Base-by-base conservation (phyloP, 441 rosid species). In the Bruguiera hainesii region DNA sequence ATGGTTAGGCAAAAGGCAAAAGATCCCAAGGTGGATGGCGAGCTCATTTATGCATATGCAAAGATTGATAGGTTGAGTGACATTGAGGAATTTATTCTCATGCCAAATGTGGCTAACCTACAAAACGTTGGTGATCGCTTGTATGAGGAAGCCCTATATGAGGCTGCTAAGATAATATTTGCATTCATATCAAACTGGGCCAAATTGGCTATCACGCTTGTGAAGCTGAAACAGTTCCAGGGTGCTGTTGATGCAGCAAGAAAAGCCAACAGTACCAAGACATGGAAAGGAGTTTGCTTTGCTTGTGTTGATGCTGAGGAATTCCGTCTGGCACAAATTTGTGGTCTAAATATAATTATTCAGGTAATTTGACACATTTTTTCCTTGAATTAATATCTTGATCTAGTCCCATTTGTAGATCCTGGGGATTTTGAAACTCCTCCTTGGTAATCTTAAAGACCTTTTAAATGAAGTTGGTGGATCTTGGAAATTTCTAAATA, bases 291-390 rank as follows among this genome's bases (percentile, higher is more conserved):
- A 83, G 97, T 96, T 67, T 96, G 99, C 85, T 96, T 96, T 89
- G 97, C 99, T 61, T 96, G 99, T 83, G 97, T 96, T 69, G 99
- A 96, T 79, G 99, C 97, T 33, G 99, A 96, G 84, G 99, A 96
- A 76, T 96, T 96, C 87, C 97, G 97, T 37, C 69, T 96, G 84
- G 99, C 99, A 52, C 99, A 96, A 72, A 96, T 96, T 59, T 91
- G 99, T 78, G 99, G 99, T 62, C 94, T 93, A 46, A 96, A 96
- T 82, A 84, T 96, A 66, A 96, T 96, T 71, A 71, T 93, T 64
- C 99, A 96, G 97, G 99, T 96, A 53, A 59, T 21, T 64, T 30
- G 21, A 59, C 15, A 6, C 33, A 19, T 4, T 37, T 11, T 37
- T 37, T 30, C n/a, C 5, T 28, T 9, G 23, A 15, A 23, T 60